Percentiles rank a stretch among this genome's conserved stretches.
Evolutionary conservation across 768 basidiomycete species (phyloP).

Genomic region (Lyophyllum shimeji): DNA sequence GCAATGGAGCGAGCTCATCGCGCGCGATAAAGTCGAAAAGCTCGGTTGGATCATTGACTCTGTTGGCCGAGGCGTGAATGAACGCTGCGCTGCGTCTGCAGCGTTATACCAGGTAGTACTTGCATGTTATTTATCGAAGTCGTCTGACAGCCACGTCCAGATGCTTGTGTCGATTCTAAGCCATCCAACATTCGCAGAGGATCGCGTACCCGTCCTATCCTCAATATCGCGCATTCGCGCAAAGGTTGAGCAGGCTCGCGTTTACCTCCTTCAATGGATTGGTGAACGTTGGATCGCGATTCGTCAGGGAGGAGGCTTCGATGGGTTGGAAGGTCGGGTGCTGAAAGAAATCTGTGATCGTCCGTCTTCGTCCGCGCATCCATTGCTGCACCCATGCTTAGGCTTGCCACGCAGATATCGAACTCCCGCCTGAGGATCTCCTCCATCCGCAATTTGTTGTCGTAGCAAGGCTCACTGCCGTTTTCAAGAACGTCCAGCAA

Average conservation of each 20-base stretch:
- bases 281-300: slow-evolving; percentile 76
- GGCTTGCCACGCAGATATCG: slow-evolving; percentile 57
- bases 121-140: neutral
- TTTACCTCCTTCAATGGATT: slow-evolving; percentile 72
- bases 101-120: slow-evolving; percentile 76
- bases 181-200: slow-evolving; percentile 62
- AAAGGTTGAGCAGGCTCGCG: slow-evolving; percentile 69
- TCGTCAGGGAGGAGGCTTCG: slow-evolving; percentile 78
- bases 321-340: slow-evolving; percentile 81
- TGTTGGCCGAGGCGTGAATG: slow-evolving; percentile 59
- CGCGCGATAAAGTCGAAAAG: slow-evolving; percentile 79
- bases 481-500: slow-evolving; percentile 1
- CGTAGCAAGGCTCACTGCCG: neutral
- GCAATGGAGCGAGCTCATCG: slow-evolving; percentile 78
- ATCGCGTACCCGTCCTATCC: slow-evolving; percentile 56
- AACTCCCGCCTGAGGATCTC: slow-evolving; percentile 77
- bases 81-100: slow-evolving; percentile 58
- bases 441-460: slow-evolving; percentile 33
- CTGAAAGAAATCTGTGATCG: slow-evolving; percentile 85
- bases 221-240: slow-evolving; percentile 69
- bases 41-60: slow-evolving; percentile 71
- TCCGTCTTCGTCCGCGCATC: slow-evolving; percentile 33
- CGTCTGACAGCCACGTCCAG: slow-evolving; percentile 31
- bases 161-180: slow-evolving; percentile 75
- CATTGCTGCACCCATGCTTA: neutral